Percentiles rank a stretch among this genome's conserved stretches.
Evolutionary conservation across 768 basidiomycete species (phyloP).

Genomic region (Mycena filopes): DNA sequence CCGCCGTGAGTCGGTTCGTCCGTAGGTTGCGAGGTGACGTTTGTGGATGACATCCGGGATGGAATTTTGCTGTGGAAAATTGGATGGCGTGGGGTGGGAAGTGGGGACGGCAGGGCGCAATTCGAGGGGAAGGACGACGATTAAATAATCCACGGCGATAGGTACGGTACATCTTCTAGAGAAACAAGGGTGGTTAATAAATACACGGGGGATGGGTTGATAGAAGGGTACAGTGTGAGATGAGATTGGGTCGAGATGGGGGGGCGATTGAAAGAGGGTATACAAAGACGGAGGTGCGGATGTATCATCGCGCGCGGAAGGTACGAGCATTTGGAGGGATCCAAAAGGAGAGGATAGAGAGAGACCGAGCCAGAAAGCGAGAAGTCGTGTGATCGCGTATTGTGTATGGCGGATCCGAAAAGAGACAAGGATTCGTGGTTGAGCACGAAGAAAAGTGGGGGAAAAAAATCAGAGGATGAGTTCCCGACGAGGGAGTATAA

Average conservation of each 20-base stretch:
- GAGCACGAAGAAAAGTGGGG: neutral
- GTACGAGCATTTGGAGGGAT: too few relatives aligned
- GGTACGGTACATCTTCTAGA: slow-evolving; percentile 14
- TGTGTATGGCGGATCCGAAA: too few relatives aligned
- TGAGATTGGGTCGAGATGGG: neutral
- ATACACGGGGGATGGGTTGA: slow-evolving; percentile 7
- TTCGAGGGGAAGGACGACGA: neutral
- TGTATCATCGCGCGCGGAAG: slow-evolving; percentile 5
- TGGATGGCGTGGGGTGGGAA: too few relatives aligned
- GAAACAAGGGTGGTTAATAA: slow-evolving; percentile 5
- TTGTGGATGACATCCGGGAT: neutral
- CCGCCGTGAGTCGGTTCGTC: slow-evolving; percentile 8
- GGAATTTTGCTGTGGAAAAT: neutral
- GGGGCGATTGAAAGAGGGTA: neutral
- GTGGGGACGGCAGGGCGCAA: too few relatives aligned
- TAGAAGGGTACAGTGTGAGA: slow-evolving; percentile 1
- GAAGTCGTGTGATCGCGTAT: neutral
- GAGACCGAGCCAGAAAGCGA: neutral
- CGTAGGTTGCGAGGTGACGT: too few relatives aligned
- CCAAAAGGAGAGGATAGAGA: neutral
- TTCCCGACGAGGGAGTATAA: neutral
- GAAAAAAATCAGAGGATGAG: neutral
- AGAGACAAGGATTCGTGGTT: neutral
- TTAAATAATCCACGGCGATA: slow-evolving; percentile 14
- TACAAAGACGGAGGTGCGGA: neutral